Base-by-base conservation (phyloP, 306 rosid genomes). In the Cicer arietinum region DNA sequence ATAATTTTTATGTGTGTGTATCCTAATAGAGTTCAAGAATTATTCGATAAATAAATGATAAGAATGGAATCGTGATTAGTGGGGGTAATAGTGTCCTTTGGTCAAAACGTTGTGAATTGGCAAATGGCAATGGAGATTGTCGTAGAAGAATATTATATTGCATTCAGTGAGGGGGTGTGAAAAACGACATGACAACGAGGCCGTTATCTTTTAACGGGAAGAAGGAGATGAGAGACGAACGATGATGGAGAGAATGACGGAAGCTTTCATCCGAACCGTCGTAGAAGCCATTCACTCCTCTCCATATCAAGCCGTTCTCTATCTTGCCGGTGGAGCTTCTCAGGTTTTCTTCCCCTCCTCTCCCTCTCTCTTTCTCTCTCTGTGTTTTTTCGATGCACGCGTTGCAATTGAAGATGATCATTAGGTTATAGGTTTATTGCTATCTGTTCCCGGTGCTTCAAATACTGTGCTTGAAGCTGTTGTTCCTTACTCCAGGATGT, bases 391-490 rank as follows among this genome's bases (percentile, higher is more conserved):
- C 35, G 8, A 30, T 43, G 45, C 16, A 18, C 16, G 10, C 25
- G 17, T 76, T 6, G 16, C 22, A 50, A 9, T 12, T 10, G 57
- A 75, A 18, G 2, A 1, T 12, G 16, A 13, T 35, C 18, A 74
- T 74, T 76, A 92, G 96, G 82, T 74, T 16, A 16, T 90, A 7
- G 93, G 94, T 47, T 91, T 82, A 83, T 79, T 94, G 53, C 83
- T 94, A 6, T 86, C 97, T 7, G 87, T 82, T 69, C 93, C 97
- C 0, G 98, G 98, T 77, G 96, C 97, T 46, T 88, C 97, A 12
- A 88, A 82, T 37, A 94, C 97, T 1, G 88, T 94, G 39, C 97
- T 94, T 11, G 96, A 94, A 82, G 84, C 83, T 25, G 78, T 90
- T n/a, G 75, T 94, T 43, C 97, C 98, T n/a, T 91, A 91, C 53